phyloP scores from a whole-genome alignment of 1,139 yeast genomes.

The Williopsis jadinii region DNA sequence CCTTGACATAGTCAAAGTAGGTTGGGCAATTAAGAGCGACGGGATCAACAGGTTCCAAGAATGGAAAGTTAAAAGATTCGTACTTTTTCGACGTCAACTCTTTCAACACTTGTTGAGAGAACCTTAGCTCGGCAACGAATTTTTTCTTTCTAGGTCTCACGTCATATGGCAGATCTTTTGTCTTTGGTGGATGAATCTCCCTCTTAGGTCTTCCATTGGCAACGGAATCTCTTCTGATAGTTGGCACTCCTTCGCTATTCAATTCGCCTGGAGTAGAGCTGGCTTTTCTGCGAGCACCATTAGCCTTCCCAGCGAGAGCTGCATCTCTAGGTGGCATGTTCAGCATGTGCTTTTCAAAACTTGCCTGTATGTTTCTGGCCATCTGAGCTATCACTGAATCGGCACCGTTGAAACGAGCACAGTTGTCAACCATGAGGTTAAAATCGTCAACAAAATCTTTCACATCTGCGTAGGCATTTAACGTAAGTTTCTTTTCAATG shows the following conservation, averaged over 20 bases:
- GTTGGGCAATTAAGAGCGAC: slow-evolving; percentile 90
- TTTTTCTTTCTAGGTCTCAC: slow-evolving; percentile 88
- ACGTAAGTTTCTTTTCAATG: slow-evolving; percentile 70
- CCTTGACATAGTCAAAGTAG: slow-evolving; percentile 74
- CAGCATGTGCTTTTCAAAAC: slow-evolving; percentile 88
- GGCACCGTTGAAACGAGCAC: slow-evolving; percentile 79
- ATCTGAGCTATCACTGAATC: slow-evolving; percentile 78
- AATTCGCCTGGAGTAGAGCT: slow-evolving; percentile 25
- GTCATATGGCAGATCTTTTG: slow-evolving; percentile 89
- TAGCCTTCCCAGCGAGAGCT: slow-evolving; percentile 29
- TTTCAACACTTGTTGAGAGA: slow-evolving; percentile 74
- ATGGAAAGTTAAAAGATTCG: slow-evolving; percentile 81
- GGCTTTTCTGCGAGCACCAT: slow-evolving; percentile 20
- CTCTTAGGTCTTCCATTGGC: slow-evolving; percentile 78
- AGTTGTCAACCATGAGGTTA: slow-evolving; percentile 77
- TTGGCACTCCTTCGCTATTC: slow-evolving; percentile 42
- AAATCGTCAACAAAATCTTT: slow-evolving; percentile 72
- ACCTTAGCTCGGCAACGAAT: slow-evolving; percentile 82
- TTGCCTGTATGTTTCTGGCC: slow-evolving; percentile 86
- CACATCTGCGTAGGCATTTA: slow-evolving; percentile 64
- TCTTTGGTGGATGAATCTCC: slow-evolving; percentile 93
- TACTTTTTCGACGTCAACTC: slow-evolving; percentile 82
- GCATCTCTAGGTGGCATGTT: slow-evolving; percentile 82
- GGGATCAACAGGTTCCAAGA: slow-evolving; percentile 90
- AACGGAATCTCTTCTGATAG: slow-evolving; percentile 57